Percentiles rank a stretch among this genome's conserved stretches.
Conservation (phyloP, 768 basidiomycete species). For the Sarcodon aspratus region DNA sequence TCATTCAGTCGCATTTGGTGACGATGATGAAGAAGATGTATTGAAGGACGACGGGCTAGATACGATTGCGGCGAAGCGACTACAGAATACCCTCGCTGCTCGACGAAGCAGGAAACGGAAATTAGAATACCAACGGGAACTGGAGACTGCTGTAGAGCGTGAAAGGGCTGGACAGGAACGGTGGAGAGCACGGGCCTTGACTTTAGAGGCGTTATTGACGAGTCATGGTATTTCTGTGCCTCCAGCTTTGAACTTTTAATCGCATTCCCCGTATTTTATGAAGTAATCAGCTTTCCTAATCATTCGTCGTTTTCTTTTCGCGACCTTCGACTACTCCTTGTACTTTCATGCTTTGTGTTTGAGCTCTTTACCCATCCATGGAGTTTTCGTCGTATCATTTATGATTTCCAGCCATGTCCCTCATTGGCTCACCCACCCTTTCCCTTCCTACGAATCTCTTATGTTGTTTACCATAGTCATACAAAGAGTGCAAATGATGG, state of each 20-base stretch:
- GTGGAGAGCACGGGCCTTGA: constrained; percentile 44
- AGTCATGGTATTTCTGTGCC: background rate
- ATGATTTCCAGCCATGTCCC: too few species aligned
- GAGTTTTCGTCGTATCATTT: too few species aligned
- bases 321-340: too few species aligned
- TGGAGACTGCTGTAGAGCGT: constrained; percentile 42
- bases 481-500: too few species aligned
- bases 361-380: too few species aligned
- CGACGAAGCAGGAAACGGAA: constrained; percentile 62
- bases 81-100: constrained; percentile 72
- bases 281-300: constrained; percentile 9
- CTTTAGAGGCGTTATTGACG: constrained; percentile 30
- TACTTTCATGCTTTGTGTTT: too few species aligned
- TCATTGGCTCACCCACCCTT: too few species aligned
- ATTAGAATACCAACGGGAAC: constrained; percentile 42
- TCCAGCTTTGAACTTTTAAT: background rate
- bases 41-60: constrained; percentile 37
- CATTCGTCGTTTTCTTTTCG: too few species aligned
- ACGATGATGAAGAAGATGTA: constrained; percentile 29
- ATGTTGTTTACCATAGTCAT: too few species aligned
- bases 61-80: constrained; percentile 59
- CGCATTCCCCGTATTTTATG: constrained; percentile 6
- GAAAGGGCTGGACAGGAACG: constrained; percentile 42
- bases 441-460: too few species aligned
- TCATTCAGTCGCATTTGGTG: constrained; percentile 26